Evolutionary conservation across 345 rosid species (phyloP), one percentile per base, ranked within the genome.

Genomic region (Viola odorata): DNA sequence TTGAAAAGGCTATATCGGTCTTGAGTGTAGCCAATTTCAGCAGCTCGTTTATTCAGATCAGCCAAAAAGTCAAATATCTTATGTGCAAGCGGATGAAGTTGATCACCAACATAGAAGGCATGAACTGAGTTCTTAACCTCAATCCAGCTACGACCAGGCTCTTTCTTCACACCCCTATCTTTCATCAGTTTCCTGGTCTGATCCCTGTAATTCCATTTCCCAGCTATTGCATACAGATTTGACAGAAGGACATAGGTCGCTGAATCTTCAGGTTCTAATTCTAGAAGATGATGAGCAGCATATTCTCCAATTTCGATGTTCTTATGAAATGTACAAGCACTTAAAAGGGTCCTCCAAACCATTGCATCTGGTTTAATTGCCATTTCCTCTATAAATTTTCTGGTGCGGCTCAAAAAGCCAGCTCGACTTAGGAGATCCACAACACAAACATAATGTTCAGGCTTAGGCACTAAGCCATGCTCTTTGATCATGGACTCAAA

Each of bases 81-180:
- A 67, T 88, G 78, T 40, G 83, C 61, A 60, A 79, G 68, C 1
- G 85, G 86, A 57, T 86, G 91, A 51, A 73, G 75, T 64, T 52
- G 74, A 69, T 88, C 96, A 59, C 96, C 91, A 50, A 80, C 95
- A 69, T 67, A 86, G 76, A 91, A 91, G 66, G 90, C 80, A 67
- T 85, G 87, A 76, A 83, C 73, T 5, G 63, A 73, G 72, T 81
- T 82, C 41, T 74, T 85, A 49, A 84, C 82, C 80, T 88, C 96
- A 57, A 91, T 82, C 98, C 96, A 91, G 74, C 98, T 91, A 53
- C 71, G 90, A 12, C 96, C 98, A 5, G 96, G 91, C 70, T 91
- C 91, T 83, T 91, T 91, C 81, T 79, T 91, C 64, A 91, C 85
- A 12, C 91, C 95, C 66, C 82, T 85, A 39, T 80, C 75, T 78